Evolutionary conservation across 768 basidiomycete genomes (phyloP).

Genomic region (Mycena galopus): DNA sequence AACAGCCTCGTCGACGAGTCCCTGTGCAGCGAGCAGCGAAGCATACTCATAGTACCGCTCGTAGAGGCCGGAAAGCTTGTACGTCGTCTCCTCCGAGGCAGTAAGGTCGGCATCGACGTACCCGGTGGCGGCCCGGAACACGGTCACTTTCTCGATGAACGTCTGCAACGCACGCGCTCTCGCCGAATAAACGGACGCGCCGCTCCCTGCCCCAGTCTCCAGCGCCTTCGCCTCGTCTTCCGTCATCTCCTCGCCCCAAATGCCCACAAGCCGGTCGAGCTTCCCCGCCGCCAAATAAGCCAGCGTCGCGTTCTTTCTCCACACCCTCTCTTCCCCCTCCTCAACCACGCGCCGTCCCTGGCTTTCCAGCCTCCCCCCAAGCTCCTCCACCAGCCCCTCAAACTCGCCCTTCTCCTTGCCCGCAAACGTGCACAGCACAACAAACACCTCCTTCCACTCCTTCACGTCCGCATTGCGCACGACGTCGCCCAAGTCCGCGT

Average conservation of each 20-base stretch:
- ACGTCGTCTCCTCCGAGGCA: slow-evolving; percentile 66
- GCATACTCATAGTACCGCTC: slow-evolving; percentile 97
- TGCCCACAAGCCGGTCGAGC: slow-evolving; percentile 87
- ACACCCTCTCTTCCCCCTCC: slow-evolving; percentile 63
- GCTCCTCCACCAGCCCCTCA: slow-evolving; percentile 87
- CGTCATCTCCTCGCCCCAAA: slow-evolving; percentile 91
- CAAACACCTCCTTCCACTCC: slow-evolving; percentile 98
- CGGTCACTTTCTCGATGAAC: slow-evolving; percentile 96
- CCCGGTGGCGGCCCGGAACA: slow-evolving; percentile 89
- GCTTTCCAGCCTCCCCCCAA: slow-evolving; percentile 92
- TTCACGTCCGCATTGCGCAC: slow-evolving; percentile 95
- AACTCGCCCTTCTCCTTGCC: slow-evolving; percentile 78
- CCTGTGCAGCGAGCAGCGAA: slow-evolving; percentile 90
- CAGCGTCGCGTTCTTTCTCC: slow-evolving; percentile 89
- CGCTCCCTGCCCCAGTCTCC: slow-evolving; percentile 52
- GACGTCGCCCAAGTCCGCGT: slow-evolving; percentile 91
- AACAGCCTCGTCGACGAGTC: slow-evolving; percentile 86
- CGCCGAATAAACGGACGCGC: slow-evolving; percentile 73
- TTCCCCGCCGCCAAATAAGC: slow-evolving; percentile 94
- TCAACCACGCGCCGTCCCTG: slow-evolving; percentile 71
- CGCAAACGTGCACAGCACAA: slow-evolving; percentile 96
- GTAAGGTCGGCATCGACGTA: slow-evolving; percentile 83
- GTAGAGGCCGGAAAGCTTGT: slow-evolving; percentile 88
- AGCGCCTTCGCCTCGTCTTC: slow-evolving; percentile 81
- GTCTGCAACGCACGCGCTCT: slow-evolving; percentile 91